Evolutionary conservation across 352 stramenopile species (phyloP), one percentile per base, ranked within the genome.

Genomic region (Phytophthora palmivora): DNA sequence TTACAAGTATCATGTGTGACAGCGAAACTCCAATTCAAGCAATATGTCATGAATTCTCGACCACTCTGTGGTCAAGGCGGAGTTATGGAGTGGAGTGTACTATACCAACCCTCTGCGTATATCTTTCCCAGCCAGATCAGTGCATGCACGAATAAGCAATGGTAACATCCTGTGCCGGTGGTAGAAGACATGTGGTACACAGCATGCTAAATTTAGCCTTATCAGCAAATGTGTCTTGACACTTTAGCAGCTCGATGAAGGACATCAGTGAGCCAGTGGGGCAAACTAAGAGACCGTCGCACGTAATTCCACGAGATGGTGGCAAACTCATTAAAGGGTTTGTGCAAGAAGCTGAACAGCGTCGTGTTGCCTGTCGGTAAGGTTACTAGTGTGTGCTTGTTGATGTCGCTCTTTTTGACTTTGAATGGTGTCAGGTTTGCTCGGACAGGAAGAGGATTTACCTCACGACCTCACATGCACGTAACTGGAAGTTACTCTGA

Each of bases 321-420:
- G 53, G 70, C 22, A 41, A 65, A 6, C 54, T 82, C 53, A 82
- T 84, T 72, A 86, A 82, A 57, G 69, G 41, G 58, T 84, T 82
- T 45, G 64, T 84, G 38, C 77, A 79, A 42, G 72, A 82, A 26
- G 61, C 74, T 0, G 77, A 86, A 22, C 57, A 68, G 47, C 74
- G 77, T 10, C 66, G 64, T 18, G 55, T 74, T 30, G 56, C 60
- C 10, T 80, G 66, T 34, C 68, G 64, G 74, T 87, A 51, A 30
- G 66, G 46, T 52, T 9, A 11, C 15, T 26, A 42, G 32, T 19
- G 6, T 11, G 16, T 32, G 26, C 15, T 28, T 44, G 3, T 28
- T 37, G 2, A 6, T 26, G 18, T 46, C 10, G 7, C 6, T 36
- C 10, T 28, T 28, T 28, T 28, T 3, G 24, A 28, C 24, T 28